A percentile compares a stretch with the other conserved stretches of the same genome.
Evolutionary conservation across 176 grass and related monocot species (phyloP).

Genomic region (Thalia dealbata): DNA sequence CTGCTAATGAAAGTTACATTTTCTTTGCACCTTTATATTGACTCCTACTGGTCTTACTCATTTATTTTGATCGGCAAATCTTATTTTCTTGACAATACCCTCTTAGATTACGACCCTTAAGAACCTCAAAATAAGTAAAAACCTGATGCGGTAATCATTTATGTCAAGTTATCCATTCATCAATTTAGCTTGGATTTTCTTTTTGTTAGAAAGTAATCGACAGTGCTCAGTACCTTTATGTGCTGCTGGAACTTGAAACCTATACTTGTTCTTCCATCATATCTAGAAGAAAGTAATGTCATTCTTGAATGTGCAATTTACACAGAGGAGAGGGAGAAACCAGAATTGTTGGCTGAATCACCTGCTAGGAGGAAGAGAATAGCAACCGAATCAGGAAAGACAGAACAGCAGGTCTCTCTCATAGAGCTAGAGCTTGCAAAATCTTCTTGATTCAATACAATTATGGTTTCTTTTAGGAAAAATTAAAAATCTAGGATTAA

Average conservation of each 20-base stretch:
- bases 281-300: not conserved
- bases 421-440: not conserved
- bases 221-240: not conserved
- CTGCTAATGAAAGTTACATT: not conserved
- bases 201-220: no score
- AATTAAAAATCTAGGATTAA: not conserved
- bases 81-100: not conserved
- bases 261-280: not conserved
- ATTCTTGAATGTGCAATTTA: constrained; percentile 4
- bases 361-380: constrained; percentile 38
- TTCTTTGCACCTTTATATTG: not conserved
- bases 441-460: not conserved
- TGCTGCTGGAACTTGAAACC: not conserved
- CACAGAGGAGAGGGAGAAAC: constrained; percentile 68
- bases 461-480: not conserved
- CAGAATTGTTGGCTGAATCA: constrained; percentile 54
- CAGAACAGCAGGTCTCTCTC: constrained; percentile 64
- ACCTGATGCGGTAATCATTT: no score
- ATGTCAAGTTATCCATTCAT: no score
- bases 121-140: not conserved
- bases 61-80: not conserved
- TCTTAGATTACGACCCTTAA: not conserved
- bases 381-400: constrained; percentile 78
- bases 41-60: not conserved
- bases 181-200: no score